Percentiles rank a stretch among this genome's conserved stretches.
These are phyloP conservation scores for Eremothecium cymbalariae DNA, from an alignment of 1,139 yeast species.

Conservation along the genomic window DNA sequence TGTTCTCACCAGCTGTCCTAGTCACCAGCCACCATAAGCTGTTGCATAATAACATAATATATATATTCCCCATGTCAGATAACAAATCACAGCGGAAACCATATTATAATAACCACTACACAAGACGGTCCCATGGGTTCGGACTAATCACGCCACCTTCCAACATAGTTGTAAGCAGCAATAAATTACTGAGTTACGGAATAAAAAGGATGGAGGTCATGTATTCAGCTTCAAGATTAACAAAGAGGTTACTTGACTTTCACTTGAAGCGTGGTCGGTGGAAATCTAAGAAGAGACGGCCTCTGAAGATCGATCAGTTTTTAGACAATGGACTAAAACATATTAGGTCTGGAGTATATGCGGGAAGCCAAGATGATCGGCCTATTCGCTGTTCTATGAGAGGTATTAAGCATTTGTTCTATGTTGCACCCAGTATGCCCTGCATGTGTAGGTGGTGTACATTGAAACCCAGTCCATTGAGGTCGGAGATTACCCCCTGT, in stretches of 20 bases:
- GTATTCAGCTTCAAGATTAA: background rate
- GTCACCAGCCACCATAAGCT: too few relatives aligned
- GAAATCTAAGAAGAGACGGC: conserved; percentile 14
- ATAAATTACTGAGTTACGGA: background rate
- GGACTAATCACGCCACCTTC: background rate
- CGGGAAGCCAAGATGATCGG: conserved; percentile 18
- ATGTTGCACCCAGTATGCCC: conserved; percentile 11
- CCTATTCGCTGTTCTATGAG: conserved; percentile 17
- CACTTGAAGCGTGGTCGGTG: conserved; percentile 9
- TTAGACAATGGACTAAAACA: conserved; percentile 12
- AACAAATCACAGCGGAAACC: conserved; percentile 3
- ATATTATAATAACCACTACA: conserved; percentile 4
- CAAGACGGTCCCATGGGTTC: conserved; percentile 2
- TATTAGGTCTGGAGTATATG: conserved; percentile 19
- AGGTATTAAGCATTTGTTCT: conserved; percentile 16
- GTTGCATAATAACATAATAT: conserved; percentile 2
- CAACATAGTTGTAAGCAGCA: conserved; percentile 1
- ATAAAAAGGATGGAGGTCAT: background rate
- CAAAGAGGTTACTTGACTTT: conserved; percentile 12
- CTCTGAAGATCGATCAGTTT: conserved; percentile 11
- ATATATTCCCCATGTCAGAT: conserved; percentile 5
- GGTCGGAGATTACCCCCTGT: conserved; percentile 9
- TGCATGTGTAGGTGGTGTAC: conserved; percentile 18
- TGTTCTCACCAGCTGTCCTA: too few relatives aligned
- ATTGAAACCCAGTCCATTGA: conserved; percentile 21